These are phyloP conservation scores for Rubia occidens DNA, from an alignment of 305 asterid species.

Conservation along the genomic window DNA sequence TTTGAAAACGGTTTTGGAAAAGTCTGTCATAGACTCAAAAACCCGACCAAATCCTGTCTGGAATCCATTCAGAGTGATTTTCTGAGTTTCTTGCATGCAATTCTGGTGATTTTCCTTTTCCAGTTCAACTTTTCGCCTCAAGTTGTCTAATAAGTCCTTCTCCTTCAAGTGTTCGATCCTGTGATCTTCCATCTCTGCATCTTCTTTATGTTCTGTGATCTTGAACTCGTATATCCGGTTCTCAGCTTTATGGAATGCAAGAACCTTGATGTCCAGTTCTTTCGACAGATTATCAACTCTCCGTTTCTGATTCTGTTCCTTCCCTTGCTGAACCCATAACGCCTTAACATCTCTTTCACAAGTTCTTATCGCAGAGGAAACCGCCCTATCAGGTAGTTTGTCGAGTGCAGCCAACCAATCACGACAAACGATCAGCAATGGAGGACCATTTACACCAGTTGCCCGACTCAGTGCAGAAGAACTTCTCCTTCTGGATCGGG, in stretches of 20 bases:
- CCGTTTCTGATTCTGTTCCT: slow-evolving; percentile 66
- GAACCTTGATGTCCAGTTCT: slow-evolving; percentile 51
- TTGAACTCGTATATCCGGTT: slow-evolving; percentile 38
- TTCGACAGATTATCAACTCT: slow-evolving; percentile 66
- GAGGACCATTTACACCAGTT: slow-evolving; percentile 46
- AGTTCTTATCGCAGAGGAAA: slow-evolving; percentile 47
- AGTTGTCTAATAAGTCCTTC: slow-evolving; percentile 42
- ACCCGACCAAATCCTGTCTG: slow-evolving; percentile 70
- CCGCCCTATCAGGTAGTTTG: slow-evolving; percentile 55
- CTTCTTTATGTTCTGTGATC: slow-evolving; percentile 32
- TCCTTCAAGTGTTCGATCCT: slow-evolving; percentile 36
- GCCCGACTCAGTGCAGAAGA: slow-evolving; percentile 21
- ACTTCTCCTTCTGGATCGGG: slow-evolving; percentile 28
- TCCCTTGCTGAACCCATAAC: slow-evolving; percentile 77
- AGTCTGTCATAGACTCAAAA: slow-evolving; percentile 63
- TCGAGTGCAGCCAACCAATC: slow-evolving; percentile 56
- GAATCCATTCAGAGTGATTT: slow-evolving; percentile 54
- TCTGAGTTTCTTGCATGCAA: slow-evolving; percentile 63
- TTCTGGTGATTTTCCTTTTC: slow-evolving; percentile 70
- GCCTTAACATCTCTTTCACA: slow-evolving; percentile 72
- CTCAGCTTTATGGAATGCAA: slow-evolving; percentile 56
- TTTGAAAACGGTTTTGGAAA: slow-evolving; percentile 45
- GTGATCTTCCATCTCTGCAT: slow-evolving; percentile 29
- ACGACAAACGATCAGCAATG: slow-evolving; percentile 47
- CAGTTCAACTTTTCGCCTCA: slow-evolving; percentile 43